phyloP scores from a whole-genome alignment of 1,284 basidiomycete genomes.

The Neotropicomus parvogracilis region DNA sequence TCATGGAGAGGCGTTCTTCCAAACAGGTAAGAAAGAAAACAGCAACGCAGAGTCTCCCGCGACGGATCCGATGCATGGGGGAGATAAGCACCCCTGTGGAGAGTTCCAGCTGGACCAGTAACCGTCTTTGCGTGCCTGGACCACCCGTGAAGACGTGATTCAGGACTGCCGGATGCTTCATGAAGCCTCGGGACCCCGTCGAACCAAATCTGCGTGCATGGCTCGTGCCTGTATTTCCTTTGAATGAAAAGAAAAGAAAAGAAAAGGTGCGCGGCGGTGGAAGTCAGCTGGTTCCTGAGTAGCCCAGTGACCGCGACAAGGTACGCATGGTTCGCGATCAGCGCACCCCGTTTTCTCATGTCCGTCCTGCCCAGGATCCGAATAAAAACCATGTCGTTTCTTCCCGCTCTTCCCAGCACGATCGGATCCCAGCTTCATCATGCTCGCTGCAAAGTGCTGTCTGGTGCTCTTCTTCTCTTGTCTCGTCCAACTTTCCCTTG shows the following conservation, averaged over 20 bases:
- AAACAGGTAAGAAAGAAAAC: background rate
- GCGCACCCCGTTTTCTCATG: slow-evolving; percentile 26
- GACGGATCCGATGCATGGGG: slow-evolving; percentile 10
- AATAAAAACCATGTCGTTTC: slow-evolving; percentile 25
- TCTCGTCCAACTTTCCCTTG: slow-evolving; percentile 23
- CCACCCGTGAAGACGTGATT: slow-evolving; percentile 10
- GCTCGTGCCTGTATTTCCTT: slow-evolving; percentile 23
- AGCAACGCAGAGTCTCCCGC: background rate
- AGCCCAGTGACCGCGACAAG: slow-evolving; percentile 18
- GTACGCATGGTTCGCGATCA: slow-evolving; percentile 19
- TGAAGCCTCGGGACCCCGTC: slow-evolving; percentile 12
- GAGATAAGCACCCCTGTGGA: slow-evolving; percentile 13
- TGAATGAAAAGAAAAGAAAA: slow-evolving; percentile 16
- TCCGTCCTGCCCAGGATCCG: slow-evolving; percentile 5
- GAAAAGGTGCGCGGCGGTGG: slow-evolving; percentile 25
- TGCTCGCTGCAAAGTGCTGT: slow-evolving; percentile 21
- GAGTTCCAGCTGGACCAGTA: background rate
- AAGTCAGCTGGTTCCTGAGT: slow-evolving; percentile 26
- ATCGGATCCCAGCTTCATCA: slow-evolving; percentile 8
- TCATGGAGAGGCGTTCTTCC: background rate
- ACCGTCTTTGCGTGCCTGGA: background rate
- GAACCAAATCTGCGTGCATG: slow-evolving; percentile 11
- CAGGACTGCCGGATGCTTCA: slow-evolving; percentile 11
- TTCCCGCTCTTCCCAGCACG: slow-evolving; percentile 1
- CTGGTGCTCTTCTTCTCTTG: slow-evolving; percentile 23